Evolutionary conservation across 306 rosid genomes (phyloP).

Genomic region (Lupinus albus): DNA sequence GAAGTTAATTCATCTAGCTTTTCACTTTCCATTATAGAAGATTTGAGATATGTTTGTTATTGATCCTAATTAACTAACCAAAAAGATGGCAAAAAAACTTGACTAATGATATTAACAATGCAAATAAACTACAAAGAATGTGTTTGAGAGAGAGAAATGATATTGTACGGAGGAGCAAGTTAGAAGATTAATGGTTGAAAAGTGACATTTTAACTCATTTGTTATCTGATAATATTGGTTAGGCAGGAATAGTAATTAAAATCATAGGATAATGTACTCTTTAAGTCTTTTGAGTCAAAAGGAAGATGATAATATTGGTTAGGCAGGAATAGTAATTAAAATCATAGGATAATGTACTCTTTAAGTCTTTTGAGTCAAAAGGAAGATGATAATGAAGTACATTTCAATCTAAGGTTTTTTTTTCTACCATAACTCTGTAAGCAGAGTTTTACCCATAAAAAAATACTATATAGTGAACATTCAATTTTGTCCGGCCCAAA

Average conservation of each 20-base stretch:
- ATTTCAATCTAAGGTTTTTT: no score
- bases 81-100: background rate
- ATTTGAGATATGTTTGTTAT: constrained; percentile 3
- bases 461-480: no score
- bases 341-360: background rate
- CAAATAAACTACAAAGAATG: constrained; percentile 16
- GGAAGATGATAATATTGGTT: background rate
- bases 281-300: background rate
- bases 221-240: constrained; percentile 27
- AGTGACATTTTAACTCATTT: background rate
- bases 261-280: background rate
- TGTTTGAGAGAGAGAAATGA: constrained; percentile 14
- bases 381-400: background rate
- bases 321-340: constrained; percentile 12
- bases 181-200: constrained; percentile 41
- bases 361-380: background rate
- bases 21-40: background rate
- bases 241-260: constrained; percentile 12
- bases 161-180: constrained; percentile 34
- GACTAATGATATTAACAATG: background rate
- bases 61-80: background rate
- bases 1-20: background rate
- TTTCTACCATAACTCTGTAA: no score
- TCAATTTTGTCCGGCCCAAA: no score
- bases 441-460: no score